Evolutionary conservation across 495 filamentous ascomycete species (phyloP).

Genomic region (Daldinia caldariorum): DNA sequence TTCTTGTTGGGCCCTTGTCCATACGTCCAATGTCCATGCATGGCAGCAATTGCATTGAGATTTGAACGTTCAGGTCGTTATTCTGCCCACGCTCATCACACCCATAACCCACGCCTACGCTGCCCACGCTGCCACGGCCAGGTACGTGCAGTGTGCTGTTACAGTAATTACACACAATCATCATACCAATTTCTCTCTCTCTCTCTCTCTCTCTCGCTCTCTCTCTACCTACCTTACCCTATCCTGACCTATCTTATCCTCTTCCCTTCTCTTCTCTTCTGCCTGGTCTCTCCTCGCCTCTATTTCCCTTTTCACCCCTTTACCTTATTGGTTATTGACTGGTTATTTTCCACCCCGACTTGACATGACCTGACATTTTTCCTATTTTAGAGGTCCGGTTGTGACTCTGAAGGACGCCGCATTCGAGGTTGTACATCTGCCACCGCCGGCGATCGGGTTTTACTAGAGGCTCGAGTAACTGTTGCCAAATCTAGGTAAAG

Average conservation of each 20-base stretch:
- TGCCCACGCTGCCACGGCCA: no score
- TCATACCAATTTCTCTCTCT: conserved; percentile 16
- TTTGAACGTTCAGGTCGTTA: conserved; percentile 32
- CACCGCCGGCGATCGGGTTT: conserved; percentile 31
- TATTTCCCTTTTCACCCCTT: conserved; percentile 3
- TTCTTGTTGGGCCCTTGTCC: conserved; percentile 40
- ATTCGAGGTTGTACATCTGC: conserved; percentile 10
- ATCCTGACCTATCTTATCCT: neutral
- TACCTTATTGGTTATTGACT: neutral
- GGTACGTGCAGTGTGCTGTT: conserved; percentile 26
- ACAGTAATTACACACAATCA: conserved; percentile 15
- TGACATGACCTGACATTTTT: conserved; percentile 24
- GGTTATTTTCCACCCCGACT: conserved; percentile 5
- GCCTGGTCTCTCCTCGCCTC: neutral
- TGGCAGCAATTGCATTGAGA: conserved; percentile 32
- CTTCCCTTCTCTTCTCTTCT: neutral
- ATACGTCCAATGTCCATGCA: conserved; percentile 34
- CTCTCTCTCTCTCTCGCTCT: neutral
- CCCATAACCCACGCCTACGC: neutral
- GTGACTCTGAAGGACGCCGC: conserved; percentile 7
- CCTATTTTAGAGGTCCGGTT: conserved; percentile 15
- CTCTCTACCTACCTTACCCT: conserved; percentile 4
- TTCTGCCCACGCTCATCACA: conserved; percentile 29
- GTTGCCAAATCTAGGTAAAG: conserved; percentile 7
- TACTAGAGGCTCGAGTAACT: conserved; percentile 20